A percentile compares a stretch with the other conserved stretches of the same genome.
Conservation (phyloP, 2,329 filamentous ascomycete species). For the Alternaria triticimaculans region DNA sequence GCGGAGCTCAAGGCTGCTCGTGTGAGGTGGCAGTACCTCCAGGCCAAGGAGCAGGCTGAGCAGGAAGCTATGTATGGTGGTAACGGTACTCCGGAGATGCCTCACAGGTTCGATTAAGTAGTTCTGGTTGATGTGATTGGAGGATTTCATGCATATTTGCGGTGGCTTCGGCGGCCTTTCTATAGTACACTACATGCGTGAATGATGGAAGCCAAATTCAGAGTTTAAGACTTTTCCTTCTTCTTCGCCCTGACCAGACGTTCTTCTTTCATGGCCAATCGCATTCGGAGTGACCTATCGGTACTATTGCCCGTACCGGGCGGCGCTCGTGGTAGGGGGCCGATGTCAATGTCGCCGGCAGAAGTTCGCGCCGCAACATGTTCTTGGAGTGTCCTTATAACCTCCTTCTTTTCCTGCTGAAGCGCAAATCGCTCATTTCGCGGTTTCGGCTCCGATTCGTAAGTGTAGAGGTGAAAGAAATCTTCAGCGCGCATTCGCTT, state of each 20-base stretch:
- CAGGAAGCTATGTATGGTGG: conserved; percentile 2
- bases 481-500: not conserved
- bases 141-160: not conserved
- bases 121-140: not conserved
- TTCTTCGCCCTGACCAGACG: not conserved
- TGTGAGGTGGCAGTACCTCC: conserved; percentile 28
- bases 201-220: not conserved
- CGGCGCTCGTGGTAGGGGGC: not conserved
- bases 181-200: not conserved
- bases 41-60: conserved; percentile 27
- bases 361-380: not conserved
- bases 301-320: not conserved
- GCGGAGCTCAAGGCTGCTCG: conserved; percentile 39
- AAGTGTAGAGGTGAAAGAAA: not conserved
- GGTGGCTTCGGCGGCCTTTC: not conserved
- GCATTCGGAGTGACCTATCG: not conserved
- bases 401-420: not conserved
- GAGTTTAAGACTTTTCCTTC: not conserved
- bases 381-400: not conserved
- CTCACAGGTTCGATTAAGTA: conserved; percentile 3
- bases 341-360: not conserved
- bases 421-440: not conserved
- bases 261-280: not conserved
- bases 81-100: not conserved
- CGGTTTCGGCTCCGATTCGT: not conserved